Conservation (phyloP, 768 basidiomycete species). For the Gelatoporia subvermispora region DNA sequence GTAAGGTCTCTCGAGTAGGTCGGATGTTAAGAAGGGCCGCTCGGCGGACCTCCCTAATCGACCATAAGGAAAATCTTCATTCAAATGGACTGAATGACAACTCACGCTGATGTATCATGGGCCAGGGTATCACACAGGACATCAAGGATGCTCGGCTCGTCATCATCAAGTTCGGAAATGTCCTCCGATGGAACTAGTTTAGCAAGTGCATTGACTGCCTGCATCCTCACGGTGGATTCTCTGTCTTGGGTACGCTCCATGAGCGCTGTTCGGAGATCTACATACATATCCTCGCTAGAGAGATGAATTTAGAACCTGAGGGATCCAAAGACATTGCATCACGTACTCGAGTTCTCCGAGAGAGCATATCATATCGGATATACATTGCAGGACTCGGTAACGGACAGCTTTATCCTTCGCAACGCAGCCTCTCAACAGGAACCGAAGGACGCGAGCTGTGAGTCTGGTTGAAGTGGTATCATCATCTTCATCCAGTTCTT, state of each 20-base stretch:
- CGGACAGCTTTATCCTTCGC: constrained; percentile 88
- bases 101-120: constrained; percentile 76
- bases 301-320: background rate
- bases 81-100: constrained; percentile 4
- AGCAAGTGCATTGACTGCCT: constrained; percentile 75
- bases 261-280: constrained; percentile 52
- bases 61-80: background rate
- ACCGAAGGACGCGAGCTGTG: constrained; percentile 40
- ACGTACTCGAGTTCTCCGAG: constrained; percentile 85
- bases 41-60: constrained; percentile 77
- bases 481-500: constrained; percentile 40
- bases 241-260: constrained; percentile 76
- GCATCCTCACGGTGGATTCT: constrained; percentile 70
- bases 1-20: constrained; percentile 48
- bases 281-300: constrained; percentile 72
- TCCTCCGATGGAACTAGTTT: constrained; percentile 74
- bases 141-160: constrained; percentile 50
- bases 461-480: constrained; percentile 48
- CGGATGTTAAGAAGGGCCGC: constrained; percentile 71
- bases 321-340: background rate
- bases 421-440: constrained; percentile 69
- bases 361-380: constrained; percentile 74
- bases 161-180: constrained; percentile 43
- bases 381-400: constrained; percentile 72
- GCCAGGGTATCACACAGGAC: constrained; percentile 63